A percentile compares a stretch with the other conserved stretches of the same genome.
These are phyloP conservation scores for Candida yuanshanica DNA, from an alignment of 805 yeast genomes.

Conservation along the genomic window DNA sequence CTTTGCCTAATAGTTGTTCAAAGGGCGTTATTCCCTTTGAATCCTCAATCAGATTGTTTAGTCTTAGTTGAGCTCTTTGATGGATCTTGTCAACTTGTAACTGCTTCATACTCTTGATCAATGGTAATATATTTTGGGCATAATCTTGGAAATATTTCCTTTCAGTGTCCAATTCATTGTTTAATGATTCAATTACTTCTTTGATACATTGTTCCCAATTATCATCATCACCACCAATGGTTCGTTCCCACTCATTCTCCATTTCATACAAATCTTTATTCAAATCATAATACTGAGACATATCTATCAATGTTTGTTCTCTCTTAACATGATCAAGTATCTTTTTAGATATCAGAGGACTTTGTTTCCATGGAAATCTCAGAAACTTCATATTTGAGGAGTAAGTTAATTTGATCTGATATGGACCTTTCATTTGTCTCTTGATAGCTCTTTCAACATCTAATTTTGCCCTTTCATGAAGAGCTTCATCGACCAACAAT, in stretches of 20 bases:
- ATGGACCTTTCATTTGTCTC: constrained; percentile 15
- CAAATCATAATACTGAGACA: constrained; percentile 5
- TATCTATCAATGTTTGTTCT: constrained; percentile 14
- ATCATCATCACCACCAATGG: not conserved
- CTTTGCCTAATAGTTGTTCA: constrained; percentile 11
- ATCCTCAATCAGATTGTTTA: constrained; percentile 14
- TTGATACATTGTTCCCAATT: constrained; percentile 26
- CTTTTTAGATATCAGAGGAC: constrained; percentile 9
- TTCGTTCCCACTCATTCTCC: constrained; percentile 15
- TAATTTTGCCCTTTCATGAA: constrained; percentile 13
- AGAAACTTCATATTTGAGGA: constrained; percentile 12
- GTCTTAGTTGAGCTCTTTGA: constrained; percentile 19
- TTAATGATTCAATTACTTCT: constrained; percentile 11
- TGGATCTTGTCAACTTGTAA: constrained; percentile 20
- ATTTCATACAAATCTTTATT: constrained; percentile 10
- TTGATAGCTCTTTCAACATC: constrained; percentile 5
- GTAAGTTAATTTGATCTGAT: constrained; percentile 11
- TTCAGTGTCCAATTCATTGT: constrained; percentile 6
- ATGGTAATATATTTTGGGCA: constrained; percentile 14
- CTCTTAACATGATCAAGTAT: constrained; percentile 7
- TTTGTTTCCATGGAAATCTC: constrained; percentile 19
- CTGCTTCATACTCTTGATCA: constrained; percentile 14
- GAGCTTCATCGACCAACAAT: constrained; percentile 17
- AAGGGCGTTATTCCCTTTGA: constrained; percentile 13
- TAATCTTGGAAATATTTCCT: constrained; percentile 14